phyloP scores from a whole-genome alignment of 148 eudicot species.

The Drosera capensis region DNA sequence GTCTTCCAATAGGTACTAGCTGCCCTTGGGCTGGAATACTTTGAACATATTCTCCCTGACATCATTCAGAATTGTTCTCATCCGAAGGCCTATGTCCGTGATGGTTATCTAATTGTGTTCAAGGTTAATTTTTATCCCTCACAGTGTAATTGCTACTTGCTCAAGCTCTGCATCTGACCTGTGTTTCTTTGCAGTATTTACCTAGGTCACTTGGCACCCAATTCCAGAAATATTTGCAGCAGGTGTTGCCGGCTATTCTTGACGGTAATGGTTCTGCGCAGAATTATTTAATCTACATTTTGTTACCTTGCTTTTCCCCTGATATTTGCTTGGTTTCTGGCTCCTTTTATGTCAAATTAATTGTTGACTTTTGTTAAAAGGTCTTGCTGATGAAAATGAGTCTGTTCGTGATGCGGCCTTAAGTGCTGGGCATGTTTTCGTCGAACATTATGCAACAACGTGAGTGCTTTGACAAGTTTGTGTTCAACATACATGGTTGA shows the following conservation, averaged over 20 bases:
- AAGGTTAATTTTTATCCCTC: slow-evolving; percentile 29
- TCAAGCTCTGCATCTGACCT: slow-evolving; percentile 2
- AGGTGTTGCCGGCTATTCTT: slow-evolving; percentile 85
- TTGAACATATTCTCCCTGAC: slow-evolving; percentile 84
- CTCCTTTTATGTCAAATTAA: neutral
- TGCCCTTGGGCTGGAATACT: slow-evolving; percentile 75
- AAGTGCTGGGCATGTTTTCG: slow-evolving; percentile 93
- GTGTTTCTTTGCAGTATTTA: slow-evolving; percentile 43
- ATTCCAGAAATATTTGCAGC: slow-evolving; percentile 90
- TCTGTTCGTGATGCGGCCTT: slow-evolving; percentile 98
- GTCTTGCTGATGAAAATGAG: slow-evolving; percentile 99
- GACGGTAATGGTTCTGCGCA: slow-evolving; percentile 44
- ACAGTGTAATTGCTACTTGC: neutral
- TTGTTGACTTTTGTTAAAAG: slow-evolving; percentile 18
- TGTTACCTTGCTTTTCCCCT: neutral
- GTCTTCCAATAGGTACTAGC: slow-evolving; percentile 56
- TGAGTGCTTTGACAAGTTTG: slow-evolving; percentile 15
- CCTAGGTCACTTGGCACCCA: slow-evolving; percentile 89
- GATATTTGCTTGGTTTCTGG: neutral
- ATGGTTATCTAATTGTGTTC: slow-evolving; percentile 84
- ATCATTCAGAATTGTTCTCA: slow-evolving; percentile 82
- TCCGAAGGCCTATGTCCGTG: slow-evolving; percentile 86
- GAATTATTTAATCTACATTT: neutral
- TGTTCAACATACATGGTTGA: too few species aligned
- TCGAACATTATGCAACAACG: slow-evolving; percentile 97